A percentile compares a stretch with the other conserved stretches of the same genome.
These are phyloP conservation scores for Xanthoceras sorbifolium DNA, from an alignment of 345 rosid genomes.

Conservation along the genomic window DNA sequence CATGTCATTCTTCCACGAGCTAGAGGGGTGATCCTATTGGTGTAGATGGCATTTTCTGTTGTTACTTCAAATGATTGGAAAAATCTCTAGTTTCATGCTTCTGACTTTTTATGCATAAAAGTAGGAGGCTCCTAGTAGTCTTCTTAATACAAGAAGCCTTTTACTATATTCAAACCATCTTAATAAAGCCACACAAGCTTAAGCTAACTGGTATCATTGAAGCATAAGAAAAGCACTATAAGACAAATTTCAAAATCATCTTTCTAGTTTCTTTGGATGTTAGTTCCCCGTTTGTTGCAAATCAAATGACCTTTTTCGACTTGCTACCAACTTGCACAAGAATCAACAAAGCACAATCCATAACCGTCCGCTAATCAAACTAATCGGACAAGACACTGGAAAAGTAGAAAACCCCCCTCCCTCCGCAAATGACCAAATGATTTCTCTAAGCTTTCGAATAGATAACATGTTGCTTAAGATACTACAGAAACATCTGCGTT, in stretches of 20 bases:
- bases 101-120: background rate
- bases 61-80: background rate
- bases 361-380: background rate
- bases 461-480: background rate
- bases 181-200: background rate
- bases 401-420: background rate
- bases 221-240: background rate
- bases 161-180: background rate
- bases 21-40: background rate
- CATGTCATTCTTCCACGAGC: background rate
- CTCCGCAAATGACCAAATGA: background rate
- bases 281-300: background rate
- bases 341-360: background rate
- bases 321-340: background rate
- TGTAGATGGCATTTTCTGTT: too few species aligned
- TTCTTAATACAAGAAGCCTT: background rate
- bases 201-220: background rate
- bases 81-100: background rate
- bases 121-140: background rate
- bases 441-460: background rate
- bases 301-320: background rate
- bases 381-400: background rate
- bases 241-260: slow-evolving; percentile 2
- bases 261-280: background rate
- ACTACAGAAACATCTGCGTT: background rate